Base-by-base conservation (phyloP, 2,329 filamentous ascomycete genomes). In the Fusarium haematococcum region DNA sequence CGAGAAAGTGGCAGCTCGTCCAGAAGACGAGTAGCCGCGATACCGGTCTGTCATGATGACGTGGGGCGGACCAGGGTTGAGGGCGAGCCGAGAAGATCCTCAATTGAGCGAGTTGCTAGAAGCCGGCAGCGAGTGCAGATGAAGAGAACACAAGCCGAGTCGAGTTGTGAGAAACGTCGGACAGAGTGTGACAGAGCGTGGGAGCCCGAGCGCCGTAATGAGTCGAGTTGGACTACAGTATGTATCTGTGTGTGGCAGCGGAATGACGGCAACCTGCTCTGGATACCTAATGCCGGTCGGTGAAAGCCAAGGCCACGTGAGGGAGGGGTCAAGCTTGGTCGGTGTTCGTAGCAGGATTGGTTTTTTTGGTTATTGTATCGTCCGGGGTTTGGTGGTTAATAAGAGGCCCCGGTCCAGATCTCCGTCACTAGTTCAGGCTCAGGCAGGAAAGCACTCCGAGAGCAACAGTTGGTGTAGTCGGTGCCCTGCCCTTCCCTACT, bases 21-120 rank as follows among this genome's bases (percentile, higher is more conserved):
- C 84, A 69, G 85, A 80, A 60, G 82, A 80, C 61, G 80, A 66
- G 64, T 85, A 83, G 68, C 81, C 75, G 68, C 79, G 84, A 78
- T 87, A 86, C 71, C 86, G 85, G 78, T 88, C 86, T 62, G 84
- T 79, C 88, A 89, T 89, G 73, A 71, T 82, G 79, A 76, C 64
- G 71, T 67, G 64, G 54, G 72, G 65, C 58, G 39, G 52, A 25
- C 58, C 62, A 68, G 72, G 27, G 60, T 69, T 30, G 54, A 60
- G 57, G 33, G 20, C 20, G 50, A 45, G 30, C 37, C 48, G 62
- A 61, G 37, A 63, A 30, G 63, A 56, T 27, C 13, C 62, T 66
- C 35, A 68, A 71, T 68, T 63, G 70, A 67, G 35, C 52, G 57
- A 65, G 56, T 50, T 69, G 68, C 65, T 61, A 48, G 27, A 20